Percentiles rank a stretch among this genome's conserved stretches.
phyloP scores from a whole-genome alignment of 805 yeast species.

The Candida nanaspora region DNA sequence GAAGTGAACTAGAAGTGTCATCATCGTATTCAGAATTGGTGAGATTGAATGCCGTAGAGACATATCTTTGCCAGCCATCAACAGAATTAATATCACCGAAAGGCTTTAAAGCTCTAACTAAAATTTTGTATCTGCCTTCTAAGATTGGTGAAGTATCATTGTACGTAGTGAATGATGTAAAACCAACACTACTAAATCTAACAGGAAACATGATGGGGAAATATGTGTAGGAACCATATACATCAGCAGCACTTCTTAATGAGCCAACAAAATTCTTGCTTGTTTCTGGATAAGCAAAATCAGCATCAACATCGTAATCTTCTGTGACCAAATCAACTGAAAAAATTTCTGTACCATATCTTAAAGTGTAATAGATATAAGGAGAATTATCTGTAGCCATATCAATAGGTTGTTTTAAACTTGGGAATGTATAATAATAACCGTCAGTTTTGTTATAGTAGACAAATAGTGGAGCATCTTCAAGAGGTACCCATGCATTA shows the following conservation, averaged over 20 bases:
- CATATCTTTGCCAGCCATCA: slow-evolving; percentile 8
- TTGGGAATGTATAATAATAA: background rate
- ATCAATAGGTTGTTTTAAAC: background rate
- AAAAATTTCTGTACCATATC: slow-evolving; percentile 7
- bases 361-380: slow-evolving; percentile 4
- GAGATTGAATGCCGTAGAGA: slow-evolving; percentile 4
- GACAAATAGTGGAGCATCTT: slow-evolving; percentile 2
- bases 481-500: slow-evolving; percentile 5
- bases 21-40: background rate
- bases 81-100: slow-evolving; percentile 5
- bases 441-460: background rate
- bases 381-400: slow-evolving; percentile 1
- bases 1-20: background rate
- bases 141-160: slow-evolving; percentile 2
- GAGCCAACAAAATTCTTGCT: slow-evolving; percentile 4
- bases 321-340: slow-evolving; percentile 7
- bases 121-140: slow-evolving; percentile 5
- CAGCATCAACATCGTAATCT: slow-evolving; percentile 8
- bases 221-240: background rate
- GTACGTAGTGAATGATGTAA: slow-evolving; percentile 1
- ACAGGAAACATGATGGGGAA: slow-evolving; percentile 4
- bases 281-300: slow-evolving; percentile 8
- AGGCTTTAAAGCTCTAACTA: slow-evolving; percentile 5
- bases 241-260: background rate
- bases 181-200: slow-evolving; percentile 1